Evolutionary conservation across 331 rosid genomes (phyloP).

Genomic region (Malus hybrid): DNA sequence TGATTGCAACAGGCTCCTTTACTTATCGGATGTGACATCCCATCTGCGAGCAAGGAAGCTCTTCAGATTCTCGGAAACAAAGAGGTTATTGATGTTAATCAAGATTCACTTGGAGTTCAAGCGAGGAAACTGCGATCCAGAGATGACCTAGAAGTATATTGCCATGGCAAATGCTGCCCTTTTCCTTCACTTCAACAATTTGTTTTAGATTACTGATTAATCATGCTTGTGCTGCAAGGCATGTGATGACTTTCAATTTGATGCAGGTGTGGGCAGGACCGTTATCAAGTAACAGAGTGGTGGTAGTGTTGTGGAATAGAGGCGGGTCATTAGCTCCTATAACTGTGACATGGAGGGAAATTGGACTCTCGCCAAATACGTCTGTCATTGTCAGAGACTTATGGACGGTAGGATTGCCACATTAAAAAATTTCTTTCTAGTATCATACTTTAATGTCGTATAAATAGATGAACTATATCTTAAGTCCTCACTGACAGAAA

Average conservation of each 20-base stretch:
- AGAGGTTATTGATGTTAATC: constrained; percentile 21
- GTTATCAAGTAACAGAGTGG: constrained; percentile 7
- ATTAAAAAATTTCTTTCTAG: no score
- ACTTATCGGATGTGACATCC: constrained; percentile 20
- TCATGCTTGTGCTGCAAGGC: background rate
- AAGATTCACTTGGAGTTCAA: constrained; percentile 19
- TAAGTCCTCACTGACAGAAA: no score
- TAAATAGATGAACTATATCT: no score
- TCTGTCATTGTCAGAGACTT: constrained; percentile 9
- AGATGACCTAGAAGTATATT: constrained; percentile 7
- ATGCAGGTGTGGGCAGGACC: constrained; percentile 24
- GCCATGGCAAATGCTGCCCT: background rate
- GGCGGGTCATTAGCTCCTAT: background rate
- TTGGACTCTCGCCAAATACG: background rate
- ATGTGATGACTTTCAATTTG: background rate
- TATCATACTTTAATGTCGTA: no score
- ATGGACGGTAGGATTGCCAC: constrained; percentile 3
- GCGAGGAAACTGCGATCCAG: constrained; percentile 11
- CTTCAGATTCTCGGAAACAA: constrained; percentile 13
- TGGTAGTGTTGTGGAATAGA: constrained; percentile 19
- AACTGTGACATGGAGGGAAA: constrained; percentile 14
- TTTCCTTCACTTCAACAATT: background rate
- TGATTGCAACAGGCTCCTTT: constrained; percentile 7
- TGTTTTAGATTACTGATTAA: background rate
- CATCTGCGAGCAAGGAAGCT: constrained; percentile 12